phyloP scores from a whole-genome alignment of 2,329 filamentous ascomycete species.

The Pseudogymnoascus sp. region DNA sequence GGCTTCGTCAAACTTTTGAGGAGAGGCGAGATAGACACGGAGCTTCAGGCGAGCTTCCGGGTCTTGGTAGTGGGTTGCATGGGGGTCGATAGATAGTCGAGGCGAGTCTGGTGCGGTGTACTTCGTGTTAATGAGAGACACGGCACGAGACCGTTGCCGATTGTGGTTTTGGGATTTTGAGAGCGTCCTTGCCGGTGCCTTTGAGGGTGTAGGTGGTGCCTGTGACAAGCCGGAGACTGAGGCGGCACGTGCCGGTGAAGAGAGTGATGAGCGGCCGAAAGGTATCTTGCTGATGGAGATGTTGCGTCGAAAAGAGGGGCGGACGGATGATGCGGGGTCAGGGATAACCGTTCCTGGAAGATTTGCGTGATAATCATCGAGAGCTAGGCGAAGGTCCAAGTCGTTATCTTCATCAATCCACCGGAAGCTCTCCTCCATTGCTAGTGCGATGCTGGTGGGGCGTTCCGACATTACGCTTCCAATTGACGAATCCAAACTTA shows the following conservation, averaged over 20 bases:
- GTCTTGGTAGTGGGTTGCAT: slow-evolving; percentile 79
- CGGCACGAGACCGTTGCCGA: slow-evolving; percentile 43
- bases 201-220: slow-evolving; percentile 23
- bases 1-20: slow-evolving; percentile 92
- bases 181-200: slow-evolving; percentile 2
- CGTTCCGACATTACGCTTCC: slow-evolving; percentile 13
- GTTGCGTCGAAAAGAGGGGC: slow-evolving; percentile 60
- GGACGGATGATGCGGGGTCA: slow-evolving; percentile 37
- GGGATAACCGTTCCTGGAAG: slow-evolving; percentile 44
- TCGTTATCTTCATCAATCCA: slow-evolving; percentile 69
- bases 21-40: slow-evolving; percentile 75
- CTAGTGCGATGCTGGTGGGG: slow-evolving; percentile 22
- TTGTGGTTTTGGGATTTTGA: slow-evolving; percentile 13
- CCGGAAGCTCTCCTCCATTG: slow-evolving; percentile 57
- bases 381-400: slow-evolving; percentile 55
- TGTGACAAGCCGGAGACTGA: slow-evolving; percentile 24
- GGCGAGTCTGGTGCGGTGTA: slow-evolving; percentile 36
- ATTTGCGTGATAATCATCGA: slow-evolving; percentile 64
- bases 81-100: slow-evolving; percentile 54
- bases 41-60: slow-evolving; percentile 81
- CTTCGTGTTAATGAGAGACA: slow-evolving; percentile 44
- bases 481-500: slow-evolving; percentile 15
- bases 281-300: slow-evolving; percentile 63
- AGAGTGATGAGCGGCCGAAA: slow-evolving; percentile 48
- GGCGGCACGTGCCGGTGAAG: slow-evolving; percentile 28